These are phyloP conservation scores for Fusarium robinianum DNA, from an alignment of 2,329 filamentous ascomycete genomes.

Conservation along the genomic window DNA sequence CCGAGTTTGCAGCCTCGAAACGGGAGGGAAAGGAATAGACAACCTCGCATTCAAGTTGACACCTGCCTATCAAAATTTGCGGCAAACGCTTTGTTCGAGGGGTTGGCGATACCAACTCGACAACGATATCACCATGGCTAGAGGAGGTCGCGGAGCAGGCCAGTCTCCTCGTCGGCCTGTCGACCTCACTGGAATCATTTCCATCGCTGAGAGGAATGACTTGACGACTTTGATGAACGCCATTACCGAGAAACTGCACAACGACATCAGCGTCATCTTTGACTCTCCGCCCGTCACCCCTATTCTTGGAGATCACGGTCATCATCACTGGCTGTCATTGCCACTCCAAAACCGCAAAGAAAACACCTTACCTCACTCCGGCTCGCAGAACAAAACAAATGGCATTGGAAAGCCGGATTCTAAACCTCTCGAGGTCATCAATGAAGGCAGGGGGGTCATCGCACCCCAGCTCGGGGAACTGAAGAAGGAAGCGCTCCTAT, in stretches of 20 bases:
- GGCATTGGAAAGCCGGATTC: too few species aligned
- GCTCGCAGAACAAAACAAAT: slow-evolving; percentile 12
- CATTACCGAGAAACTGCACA: slow-evolving; percentile 60
- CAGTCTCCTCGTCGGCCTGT: slow-evolving; percentile 49
- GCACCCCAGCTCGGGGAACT: slow-evolving; percentile 62
- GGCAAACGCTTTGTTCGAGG: too few species aligned
- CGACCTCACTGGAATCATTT: slow-evolving; percentile 57
- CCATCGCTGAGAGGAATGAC: slow-evolving; percentile 54
- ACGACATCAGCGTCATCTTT: slow-evolving; percentile 57
- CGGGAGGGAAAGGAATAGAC: too few species aligned
- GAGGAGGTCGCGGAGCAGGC: slow-evolving; percentile 43
- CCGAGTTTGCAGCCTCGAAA: too few species aligned
- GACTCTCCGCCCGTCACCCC: slow-evolving; percentile 49
- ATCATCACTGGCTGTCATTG: slow-evolving; percentile 44
- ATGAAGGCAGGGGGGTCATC: slow-evolving; percentile 43
- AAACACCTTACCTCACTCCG: slow-evolving; percentile 10
- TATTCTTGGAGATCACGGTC: slow-evolving; percentile 37
- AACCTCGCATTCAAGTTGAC: too few species aligned
- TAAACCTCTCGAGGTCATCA: slow-evolving; percentile 18
- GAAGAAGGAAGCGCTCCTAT: slow-evolving; percentile 69
- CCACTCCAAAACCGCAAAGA: slow-evolving; percentile 40
- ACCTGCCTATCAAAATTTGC: too few species aligned
- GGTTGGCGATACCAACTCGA: neutral
- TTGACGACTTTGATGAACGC: slow-evolving; percentile 55
- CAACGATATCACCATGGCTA: slow-evolving; percentile 42